Conservation (phyloP, 1,284 basidiomycete species). For the Crepidotus sp. region DNA sequence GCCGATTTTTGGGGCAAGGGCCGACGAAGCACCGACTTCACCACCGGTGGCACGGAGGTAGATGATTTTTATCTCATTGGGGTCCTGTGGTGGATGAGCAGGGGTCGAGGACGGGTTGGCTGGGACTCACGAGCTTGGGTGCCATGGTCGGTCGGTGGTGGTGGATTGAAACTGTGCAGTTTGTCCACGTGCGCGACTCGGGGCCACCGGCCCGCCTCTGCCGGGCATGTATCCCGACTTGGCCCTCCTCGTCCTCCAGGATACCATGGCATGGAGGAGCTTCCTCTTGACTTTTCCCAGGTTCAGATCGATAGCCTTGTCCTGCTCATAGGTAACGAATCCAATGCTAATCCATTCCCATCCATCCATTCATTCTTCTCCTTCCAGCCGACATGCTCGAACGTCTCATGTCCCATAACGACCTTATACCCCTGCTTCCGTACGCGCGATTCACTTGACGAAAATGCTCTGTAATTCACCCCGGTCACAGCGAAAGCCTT, state of each 20-base stretch:
- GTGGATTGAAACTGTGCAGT: background rate
- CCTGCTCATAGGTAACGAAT: conserved; percentile 65
- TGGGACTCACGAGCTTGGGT: conserved; percentile 61
- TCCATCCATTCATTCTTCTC: conserved; percentile 12
- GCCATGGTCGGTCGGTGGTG: conserved; percentile 42
- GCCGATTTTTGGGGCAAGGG: conserved; percentile 99
- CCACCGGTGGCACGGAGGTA: conserved; percentile 98
- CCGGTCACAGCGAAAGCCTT: conserved; percentile 58
- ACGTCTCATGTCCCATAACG: conserved; percentile 87
- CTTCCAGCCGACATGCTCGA: conserved; percentile 84
- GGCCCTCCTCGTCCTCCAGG: conserved; percentile 29
- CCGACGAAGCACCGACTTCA: conserved; percentile 99
- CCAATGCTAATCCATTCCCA: conserved; percentile 10
- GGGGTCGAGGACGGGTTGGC: conserved; percentile 5
- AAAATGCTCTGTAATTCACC: conserved; percentile 12
- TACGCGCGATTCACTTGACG: conserved; percentile 34
- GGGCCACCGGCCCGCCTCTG: background rate
- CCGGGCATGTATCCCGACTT: background rate
- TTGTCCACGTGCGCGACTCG: background rate
- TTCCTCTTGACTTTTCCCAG: conserved; percentile 69
- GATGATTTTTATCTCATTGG: conserved; percentile 96
- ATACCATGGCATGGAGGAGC: conserved; percentile 72
- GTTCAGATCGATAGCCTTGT: conserved; percentile 75
- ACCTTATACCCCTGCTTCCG: conserved; percentile 80
- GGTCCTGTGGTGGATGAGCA: conserved; percentile 47